Base-by-base conservation (phyloP, 257 asterid species). In the Leonotis leonurus region DNA sequence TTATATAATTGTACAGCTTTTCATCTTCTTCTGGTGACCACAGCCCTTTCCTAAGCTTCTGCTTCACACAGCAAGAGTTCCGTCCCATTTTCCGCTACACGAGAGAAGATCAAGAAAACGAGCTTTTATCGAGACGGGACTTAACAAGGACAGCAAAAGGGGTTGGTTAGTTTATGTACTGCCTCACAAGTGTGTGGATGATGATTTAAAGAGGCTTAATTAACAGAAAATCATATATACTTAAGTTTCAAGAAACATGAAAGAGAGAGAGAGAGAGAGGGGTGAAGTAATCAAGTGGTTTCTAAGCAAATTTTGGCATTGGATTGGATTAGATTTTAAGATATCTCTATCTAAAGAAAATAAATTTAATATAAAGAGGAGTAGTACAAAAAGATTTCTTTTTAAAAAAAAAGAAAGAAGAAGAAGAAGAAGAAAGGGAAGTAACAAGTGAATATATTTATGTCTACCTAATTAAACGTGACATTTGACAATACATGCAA, bases 21-120 rank as follows among this genome's bases (percentile, higher is more conserved):
- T 87, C 95, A 69, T 89, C 97, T 80, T 87, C 97, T 60, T 86
- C 97, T 0, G 97, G 97, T n/a, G 95, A 89, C 97, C 97, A 90
- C 2, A 90, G 62, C 20, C 97, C 97, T 70, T 85, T 90, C 76
- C 94, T 83, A 44, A 85, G 71, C 83, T 87, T 87, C 80, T 81
- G 87, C 71, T 89, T 86, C 65, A 68, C 76, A 48, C 82, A 43
- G 62, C 79, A 67, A 16, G 95, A 86, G 35, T 72, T 85, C 6
- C 91, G 85, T 33, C 94, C 89, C 97, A 89, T 86, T 58, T 40
- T 41, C 8, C 2, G 14, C n/a, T n/a, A n/a, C n/a, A 14, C 33
- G 60, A 35, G n/a, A 4, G 2, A 8, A 54, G 18, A 2, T 1
- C 60, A 25, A 65, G 44, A 44, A n/a, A 64, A 25, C 65, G 44